These are phyloP conservation scores for Metroxylon sagu DNA, from an alignment of 176 grass and related monocot species.

Conservation along the genomic window DNA sequence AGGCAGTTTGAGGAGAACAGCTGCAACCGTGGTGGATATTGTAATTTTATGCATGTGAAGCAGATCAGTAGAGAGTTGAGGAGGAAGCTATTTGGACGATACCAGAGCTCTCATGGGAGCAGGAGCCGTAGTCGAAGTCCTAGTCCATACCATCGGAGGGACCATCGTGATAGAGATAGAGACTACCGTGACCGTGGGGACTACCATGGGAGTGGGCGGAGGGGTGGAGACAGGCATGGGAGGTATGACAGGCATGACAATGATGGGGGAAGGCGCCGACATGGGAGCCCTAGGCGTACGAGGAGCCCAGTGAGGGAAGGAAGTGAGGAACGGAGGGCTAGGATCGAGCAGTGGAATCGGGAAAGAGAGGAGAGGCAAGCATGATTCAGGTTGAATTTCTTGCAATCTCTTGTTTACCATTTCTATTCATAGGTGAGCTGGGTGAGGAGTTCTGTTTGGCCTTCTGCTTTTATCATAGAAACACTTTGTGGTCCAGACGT, in stretches of 20 bases:
- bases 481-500: not conserved
- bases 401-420: not conserved
- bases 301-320: conserved; percentile 57
- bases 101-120: conserved; percentile 29
- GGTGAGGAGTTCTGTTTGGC: conserved; percentile 2
- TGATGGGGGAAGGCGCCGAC: conserved; percentile 25
- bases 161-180: conserved; percentile 10
- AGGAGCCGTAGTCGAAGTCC: conserved; percentile 53
- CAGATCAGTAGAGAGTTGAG: conserved; percentile 53
- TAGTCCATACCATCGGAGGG: conserved; percentile 34
- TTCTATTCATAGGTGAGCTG: conserved; percentile 11
- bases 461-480: not conserved
- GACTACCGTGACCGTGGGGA: conserved; percentile 29
- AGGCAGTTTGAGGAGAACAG: conserved; percentile 83
- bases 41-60: conserved; percentile 98
- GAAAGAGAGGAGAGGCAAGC: conserved; percentile 46
- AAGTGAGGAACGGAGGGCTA: conserved; percentile 78
- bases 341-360: conserved; percentile 79
- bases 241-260: conserved; percentile 3
- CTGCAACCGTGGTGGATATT: conserved; percentile 90
- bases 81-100: conserved; percentile 48
- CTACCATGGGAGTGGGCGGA: not conserved
- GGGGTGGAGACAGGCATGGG: conserved; percentile 5
- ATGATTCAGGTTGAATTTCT: not conserved
- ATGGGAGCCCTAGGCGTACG: conserved; percentile 37